Conservation (phyloP, 345 rosid genomes). For the Salix viminalis region DNA sequence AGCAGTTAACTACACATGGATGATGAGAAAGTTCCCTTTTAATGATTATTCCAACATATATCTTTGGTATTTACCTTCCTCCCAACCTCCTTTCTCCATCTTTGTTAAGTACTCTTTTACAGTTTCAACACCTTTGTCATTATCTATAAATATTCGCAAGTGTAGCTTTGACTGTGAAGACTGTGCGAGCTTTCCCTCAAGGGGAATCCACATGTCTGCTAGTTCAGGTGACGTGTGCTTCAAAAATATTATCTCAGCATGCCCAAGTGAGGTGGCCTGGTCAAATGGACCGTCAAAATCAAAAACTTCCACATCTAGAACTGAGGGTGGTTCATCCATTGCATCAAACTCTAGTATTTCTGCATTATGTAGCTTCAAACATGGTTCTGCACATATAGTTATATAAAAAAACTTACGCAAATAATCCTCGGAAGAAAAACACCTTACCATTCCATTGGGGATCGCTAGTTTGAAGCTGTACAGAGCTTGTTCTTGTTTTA, state of each 20-base stretch:
- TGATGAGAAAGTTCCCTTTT: not conserved
- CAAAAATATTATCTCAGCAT: conserved; percentile 78
- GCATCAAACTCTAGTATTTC: conserved; percentile 92
- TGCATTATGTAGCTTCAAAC: conserved; percentile 34
- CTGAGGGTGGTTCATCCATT: conserved; percentile 90
- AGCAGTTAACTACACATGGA: not conserved
- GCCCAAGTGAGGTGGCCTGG: conserved; percentile 81
- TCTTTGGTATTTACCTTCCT: conserved; percentile 54
- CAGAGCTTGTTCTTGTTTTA: conserved; percentile 76
- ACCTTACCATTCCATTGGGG: conserved; percentile 86
- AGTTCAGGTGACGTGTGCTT: conserved; percentile 68
- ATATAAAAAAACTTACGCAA: not conserved
- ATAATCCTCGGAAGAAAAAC: conserved; percentile 2
- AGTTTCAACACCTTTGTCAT: conserved; percentile 68
- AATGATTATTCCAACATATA: not conserved
- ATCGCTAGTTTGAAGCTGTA: conserved; percentile 66
- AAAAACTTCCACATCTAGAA: conserved; percentile 80
- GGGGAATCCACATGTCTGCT: conserved; percentile 69
- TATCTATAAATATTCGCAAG: conserved; percentile 72
- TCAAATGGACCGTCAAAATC: conserved; percentile 93
- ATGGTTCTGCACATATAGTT: not conserved
- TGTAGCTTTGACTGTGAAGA: conserved; percentile 77
- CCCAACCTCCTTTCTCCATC: conserved; percentile 92
- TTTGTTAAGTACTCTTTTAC: conserved; percentile 68
- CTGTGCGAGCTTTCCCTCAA: conserved; percentile 79